These are phyloP conservation scores for Leishmania major DNA, from an alignment of 208 protist genomes.

Conservation along the genomic window DNA sequence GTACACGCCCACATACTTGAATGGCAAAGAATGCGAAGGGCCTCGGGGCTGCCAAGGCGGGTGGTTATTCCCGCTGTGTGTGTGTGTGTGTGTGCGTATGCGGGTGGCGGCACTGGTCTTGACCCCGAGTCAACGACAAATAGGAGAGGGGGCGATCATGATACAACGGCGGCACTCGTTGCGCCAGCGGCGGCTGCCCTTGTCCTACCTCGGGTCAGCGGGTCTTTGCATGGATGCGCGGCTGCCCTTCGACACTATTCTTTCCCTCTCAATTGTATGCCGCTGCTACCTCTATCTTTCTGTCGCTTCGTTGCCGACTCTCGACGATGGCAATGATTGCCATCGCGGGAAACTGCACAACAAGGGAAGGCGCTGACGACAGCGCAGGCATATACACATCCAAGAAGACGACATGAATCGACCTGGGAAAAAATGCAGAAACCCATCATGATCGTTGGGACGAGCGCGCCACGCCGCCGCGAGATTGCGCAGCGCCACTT, in stretches of 20 bases:
- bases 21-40: background rate
- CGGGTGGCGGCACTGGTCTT: no score
- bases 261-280: background rate
- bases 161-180: background rate
- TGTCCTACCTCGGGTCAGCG: no score
- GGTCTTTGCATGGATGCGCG: background rate
- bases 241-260: background rate
- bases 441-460: constrained; percentile 78
- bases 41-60: background rate
- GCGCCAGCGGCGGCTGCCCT: background rate
- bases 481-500: constrained; percentile 46
- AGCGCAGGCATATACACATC: background rate
- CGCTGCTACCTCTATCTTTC: background rate
- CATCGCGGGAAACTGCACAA: background rate
- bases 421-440: constrained; percentile 3
- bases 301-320: background rate
- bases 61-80: background rate
- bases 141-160: background rate
- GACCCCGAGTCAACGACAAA: background rate
- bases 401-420: no score
- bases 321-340: background rate
- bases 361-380: background rate
- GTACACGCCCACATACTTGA: background rate
- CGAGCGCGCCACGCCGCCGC: constrained; percentile 56
- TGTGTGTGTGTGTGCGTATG: no score